These are phyloP conservation scores for Beauveria pseudobassiana DNA, from an alignment of 2,329 filamentous ascomycete species.

Conservation along the genomic window DNA sequence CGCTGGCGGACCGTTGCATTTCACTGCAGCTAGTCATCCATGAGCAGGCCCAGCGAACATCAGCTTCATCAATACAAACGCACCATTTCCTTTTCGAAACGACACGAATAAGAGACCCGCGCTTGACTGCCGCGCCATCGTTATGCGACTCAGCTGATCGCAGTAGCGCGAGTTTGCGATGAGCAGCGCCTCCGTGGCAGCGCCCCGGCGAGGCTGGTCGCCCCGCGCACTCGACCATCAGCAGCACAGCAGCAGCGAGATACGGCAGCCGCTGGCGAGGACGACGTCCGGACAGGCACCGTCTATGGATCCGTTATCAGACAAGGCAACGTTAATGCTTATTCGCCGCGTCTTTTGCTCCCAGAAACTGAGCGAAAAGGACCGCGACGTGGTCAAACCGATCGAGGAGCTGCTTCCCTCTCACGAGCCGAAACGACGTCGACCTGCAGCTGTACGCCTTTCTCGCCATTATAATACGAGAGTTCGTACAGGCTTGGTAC, in stretches of 20 bases:
- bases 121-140: neutral
- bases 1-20: neutral
- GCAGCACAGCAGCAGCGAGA: constrained; percentile 17
- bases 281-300: constrained; percentile 27
- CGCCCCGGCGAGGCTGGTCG: constrained; percentile 8
- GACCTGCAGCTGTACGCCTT: constrained; percentile 91
- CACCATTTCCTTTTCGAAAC: neutral
- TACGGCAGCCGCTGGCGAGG: constrained; percentile 17
- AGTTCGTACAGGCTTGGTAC: constrained; percentile 93
- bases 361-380: constrained; percentile 56
- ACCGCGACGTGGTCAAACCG: constrained; percentile 39
- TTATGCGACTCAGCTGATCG: neutral
- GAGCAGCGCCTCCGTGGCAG: constrained; percentile 3
- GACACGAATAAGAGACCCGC: neutral
- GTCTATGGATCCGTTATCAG: constrained; percentile 52
- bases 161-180: constrained; percentile 1
- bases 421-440: constrained; percentile 91
- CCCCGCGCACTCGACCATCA: constrained; percentile 11
- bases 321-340: constrained; percentile 71
- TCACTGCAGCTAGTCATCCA: neutral
- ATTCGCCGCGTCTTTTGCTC: constrained; percentile 79
- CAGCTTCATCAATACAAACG: neutral
- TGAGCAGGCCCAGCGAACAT: neutral
- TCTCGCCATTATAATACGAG: constrained; percentile 79
- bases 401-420: constrained; percentile 78